Evolutionary conservation across 2,329 filamentous ascomycete genomes (phyloP).

Genomic region (Aspergillus bombycis): DNA sequence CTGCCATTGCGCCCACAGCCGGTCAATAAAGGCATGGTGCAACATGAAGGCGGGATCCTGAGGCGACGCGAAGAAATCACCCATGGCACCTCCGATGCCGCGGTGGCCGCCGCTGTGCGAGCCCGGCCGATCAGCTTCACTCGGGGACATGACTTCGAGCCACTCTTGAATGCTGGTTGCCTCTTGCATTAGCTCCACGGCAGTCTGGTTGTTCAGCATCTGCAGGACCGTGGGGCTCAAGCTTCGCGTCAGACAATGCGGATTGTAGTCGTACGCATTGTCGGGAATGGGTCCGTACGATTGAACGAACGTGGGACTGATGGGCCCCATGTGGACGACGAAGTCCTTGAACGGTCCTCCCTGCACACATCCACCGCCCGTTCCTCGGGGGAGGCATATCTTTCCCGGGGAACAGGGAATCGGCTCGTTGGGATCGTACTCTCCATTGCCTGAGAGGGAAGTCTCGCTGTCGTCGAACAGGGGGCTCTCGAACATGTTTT

Average conservation of each 20-base stretch:
- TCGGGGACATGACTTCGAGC: background rate
- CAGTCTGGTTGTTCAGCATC: background rate
- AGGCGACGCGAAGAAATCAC: constrained; percentile 13
- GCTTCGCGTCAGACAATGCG: constrained; percentile 12
- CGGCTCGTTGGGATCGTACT: constrained; percentile 12
- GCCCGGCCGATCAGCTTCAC: background rate
- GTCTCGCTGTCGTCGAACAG: constrained; percentile 15
- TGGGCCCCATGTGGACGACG: constrained; percentile 5
- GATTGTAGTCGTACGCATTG: constrained; percentile 13
- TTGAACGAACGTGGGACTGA: background rate
- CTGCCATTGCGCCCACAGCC: constrained; percentile 36
- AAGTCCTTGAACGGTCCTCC: constrained; percentile 14
- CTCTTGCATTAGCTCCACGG: background rate
- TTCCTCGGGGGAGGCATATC: background rate
- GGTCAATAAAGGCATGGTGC: constrained; percentile 35
- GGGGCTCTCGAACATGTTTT: constrained; percentile 12
- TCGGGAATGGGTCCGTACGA: background rate
- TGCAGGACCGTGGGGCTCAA: background rate
- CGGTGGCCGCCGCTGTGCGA: constrained; percentile 10
- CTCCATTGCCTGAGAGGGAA: constrained; percentile 27
- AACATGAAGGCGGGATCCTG: constrained; percentile 36
- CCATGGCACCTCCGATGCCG: constrained; percentile 6
- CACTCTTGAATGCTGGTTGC: background rate
- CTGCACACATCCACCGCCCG: constrained; percentile 10
- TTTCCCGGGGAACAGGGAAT: background rate